These are phyloP conservation scores for Aurantiochytrium sp. DNA, from an alignment of 108 stramenopile genomes.

Conservation along the genomic window DNA sequence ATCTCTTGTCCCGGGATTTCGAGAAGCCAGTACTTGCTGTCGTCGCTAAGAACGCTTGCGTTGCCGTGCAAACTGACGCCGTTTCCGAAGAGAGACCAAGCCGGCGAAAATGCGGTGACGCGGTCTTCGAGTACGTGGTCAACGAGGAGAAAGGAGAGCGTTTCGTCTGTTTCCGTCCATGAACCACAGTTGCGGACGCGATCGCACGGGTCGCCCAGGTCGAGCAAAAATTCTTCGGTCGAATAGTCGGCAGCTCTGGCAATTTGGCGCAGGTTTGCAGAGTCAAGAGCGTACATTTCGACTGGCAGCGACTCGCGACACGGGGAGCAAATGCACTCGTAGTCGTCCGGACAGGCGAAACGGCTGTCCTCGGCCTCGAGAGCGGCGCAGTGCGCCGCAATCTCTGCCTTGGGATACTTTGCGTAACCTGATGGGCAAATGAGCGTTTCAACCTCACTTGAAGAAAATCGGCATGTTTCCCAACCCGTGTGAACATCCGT, in stretches of 20 bases:
- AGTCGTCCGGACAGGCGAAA: background rate
- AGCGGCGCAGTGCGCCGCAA: background rate
- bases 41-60: background rate
- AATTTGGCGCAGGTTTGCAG: background rate
- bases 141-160: background rate
- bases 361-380: background rate
- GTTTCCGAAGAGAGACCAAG: background rate
- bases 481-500: background rate
- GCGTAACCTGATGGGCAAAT: background rate
- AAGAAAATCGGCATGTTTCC: background rate
- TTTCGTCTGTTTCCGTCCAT: background rate
- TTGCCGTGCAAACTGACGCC: background rate
- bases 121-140: background rate
- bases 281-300: background rate
- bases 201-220: background rate
- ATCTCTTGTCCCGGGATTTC: background rate
- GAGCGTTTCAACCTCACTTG: background rate
- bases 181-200: background rate
- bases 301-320: background rate
- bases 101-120: background rate
- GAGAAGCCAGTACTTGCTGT: background rate
- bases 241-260: background rate
- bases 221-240: background rate
- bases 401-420: background rate
- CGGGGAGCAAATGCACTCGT: background rate